These are phyloP conservation scores for Volvox reticuliferus DNA, from an alignment of 139 green algal species.

Conservation along the genomic window DNA sequence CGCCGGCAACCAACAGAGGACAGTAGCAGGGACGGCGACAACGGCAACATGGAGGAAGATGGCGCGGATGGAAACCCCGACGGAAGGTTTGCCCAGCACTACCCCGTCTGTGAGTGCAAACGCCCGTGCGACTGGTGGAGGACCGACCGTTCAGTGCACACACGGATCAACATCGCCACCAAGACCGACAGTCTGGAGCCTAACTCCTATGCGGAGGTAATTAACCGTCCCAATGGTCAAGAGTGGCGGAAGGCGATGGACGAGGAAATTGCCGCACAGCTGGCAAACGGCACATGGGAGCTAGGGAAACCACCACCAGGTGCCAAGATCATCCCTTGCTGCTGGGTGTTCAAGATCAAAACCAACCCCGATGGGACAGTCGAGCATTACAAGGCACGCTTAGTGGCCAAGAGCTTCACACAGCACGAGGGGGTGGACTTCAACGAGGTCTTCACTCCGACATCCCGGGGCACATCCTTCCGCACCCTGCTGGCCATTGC, in stretches of 20 bases:
- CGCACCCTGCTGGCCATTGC: no score
- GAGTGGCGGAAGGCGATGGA: neutral
- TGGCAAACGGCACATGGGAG: neutral
- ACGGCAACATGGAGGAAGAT: no score
- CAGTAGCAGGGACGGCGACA: no score
- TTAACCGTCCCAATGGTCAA: neutral
- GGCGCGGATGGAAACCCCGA: no score
- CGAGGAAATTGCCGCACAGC: neutral
- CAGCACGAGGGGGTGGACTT: slow-evolving; percentile 32
- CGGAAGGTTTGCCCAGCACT: no score
- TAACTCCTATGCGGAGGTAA: neutral
- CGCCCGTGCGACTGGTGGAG: no score
- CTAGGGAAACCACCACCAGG: neutral
- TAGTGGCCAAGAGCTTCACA: slow-evolving; percentile 10
- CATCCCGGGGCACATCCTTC: neutral
- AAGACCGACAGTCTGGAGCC: no score
- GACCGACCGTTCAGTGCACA: no score
- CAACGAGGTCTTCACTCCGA: slow-evolving; percentile 24
- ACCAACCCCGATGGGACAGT: neutral
- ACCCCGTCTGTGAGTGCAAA: no score
- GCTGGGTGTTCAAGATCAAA: slow-evolving; percentile 24
- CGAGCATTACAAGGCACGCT: slow-evolving; percentile 22
- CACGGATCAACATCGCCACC: no score
- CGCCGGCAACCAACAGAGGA: no score
- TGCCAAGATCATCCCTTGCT: neutral